A percentile compares a stretch with the other conserved stretches of the same genome.
phyloP scores from a whole-genome alignment of 352 stramenopile genomes.

The Phytophthora kernoviae region DNA sequence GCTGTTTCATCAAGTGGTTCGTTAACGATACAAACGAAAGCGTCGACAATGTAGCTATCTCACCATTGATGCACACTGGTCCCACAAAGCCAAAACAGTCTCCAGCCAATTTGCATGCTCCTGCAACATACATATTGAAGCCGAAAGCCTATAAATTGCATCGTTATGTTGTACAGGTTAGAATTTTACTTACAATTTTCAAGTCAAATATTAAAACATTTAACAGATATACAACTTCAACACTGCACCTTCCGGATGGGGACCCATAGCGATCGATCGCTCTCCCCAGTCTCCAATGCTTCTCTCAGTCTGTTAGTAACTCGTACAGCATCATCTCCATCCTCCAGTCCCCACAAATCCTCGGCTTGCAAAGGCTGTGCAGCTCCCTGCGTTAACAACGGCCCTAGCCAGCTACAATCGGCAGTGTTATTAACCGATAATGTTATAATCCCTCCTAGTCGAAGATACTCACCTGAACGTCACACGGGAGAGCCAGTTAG shows the following conservation, averaged over 20 bases:
- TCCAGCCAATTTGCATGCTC: conserved; percentile 92
- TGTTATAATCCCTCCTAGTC: neutral
- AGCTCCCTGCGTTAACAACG: conserved; percentile 41
- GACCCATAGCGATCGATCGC: conserved; percentile 42
- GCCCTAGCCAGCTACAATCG: conserved; percentile 43
- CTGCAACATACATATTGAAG: conserved; percentile 88
- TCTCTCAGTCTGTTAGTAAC: conserved; percentile 39
- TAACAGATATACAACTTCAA: conserved; percentile 3
- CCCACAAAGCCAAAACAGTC: conserved; percentile 93
- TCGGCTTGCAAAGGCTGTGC: conserved; percentile 36
- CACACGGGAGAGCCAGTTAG: conserved; percentile 27
- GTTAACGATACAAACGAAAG: neutral
- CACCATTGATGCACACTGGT: conserved; percentile 35
- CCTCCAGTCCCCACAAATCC: conserved; percentile 50
- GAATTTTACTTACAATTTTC: neutral
- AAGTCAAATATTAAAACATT: neutral
- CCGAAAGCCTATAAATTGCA: conserved; percentile 72
- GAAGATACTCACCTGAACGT: conserved; percentile 20
- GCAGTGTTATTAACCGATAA: neutral
- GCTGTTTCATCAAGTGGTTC: conserved; percentile 5
- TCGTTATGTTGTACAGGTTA: neutral
- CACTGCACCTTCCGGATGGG: conserved; percentile 42
- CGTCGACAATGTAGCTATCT: neutral
- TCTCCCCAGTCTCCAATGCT: conserved; percentile 12
- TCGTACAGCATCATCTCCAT: conserved; percentile 32